Evolutionary conservation across 768 basidiomycete species (phyloP).

Genomic region (Rhizopogon vinicolor): DNA sequence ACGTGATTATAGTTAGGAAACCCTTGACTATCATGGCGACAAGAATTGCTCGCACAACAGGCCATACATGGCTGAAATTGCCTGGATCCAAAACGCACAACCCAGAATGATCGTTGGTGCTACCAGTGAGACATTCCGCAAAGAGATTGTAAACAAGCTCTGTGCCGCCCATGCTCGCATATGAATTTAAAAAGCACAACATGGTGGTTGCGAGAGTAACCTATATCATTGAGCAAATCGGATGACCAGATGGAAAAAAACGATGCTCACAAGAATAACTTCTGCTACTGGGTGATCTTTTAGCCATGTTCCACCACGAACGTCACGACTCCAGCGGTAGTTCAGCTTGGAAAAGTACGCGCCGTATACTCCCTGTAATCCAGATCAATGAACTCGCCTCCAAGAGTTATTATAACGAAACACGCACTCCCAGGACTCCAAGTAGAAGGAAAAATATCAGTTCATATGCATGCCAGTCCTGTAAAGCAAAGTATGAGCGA

Average conservation of each 20-base stretch:
- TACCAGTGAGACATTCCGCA: constrained; percentile 70
- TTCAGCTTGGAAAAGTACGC: constrained; percentile 92
- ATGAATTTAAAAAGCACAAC: constrained; percentile 84
- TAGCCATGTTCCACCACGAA: constrained; percentile 81
- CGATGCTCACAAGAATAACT: constrained; percentile 63
- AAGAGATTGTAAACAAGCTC: constrained; percentile 93
- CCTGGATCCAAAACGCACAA: constrained; percentile 70
- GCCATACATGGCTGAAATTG: constrained; percentile 49
- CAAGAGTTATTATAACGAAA: background rate
- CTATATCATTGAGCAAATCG: constrained; percentile 32
- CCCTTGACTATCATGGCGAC: constrained; percentile 81
- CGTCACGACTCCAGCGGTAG: constrained; percentile 78
- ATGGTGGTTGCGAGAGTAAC: constrained; percentile 74
- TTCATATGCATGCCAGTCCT: constrained; percentile 95
- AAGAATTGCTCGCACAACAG: constrained; percentile 61
- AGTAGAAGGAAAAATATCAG: constrained; percentile 80
- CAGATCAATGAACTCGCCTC: constrained; percentile 4
- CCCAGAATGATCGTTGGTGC: constrained; percentile 50
- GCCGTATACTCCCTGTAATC: constrained; percentile 79
- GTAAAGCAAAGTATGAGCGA: constrained; percentile 1
- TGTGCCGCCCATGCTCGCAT: constrained; percentile 90
- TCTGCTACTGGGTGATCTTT: constrained; percentile 76
- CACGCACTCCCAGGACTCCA: constrained; percentile 80
- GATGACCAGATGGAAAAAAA: background rate
- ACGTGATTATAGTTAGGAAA: constrained; percentile 79